A percentile compares a stretch with the other conserved stretches of the same genome.
phyloP scores from a whole-genome alignment of 495 filamentous ascomycete species.

The Penicillium antarcticum region DNA sequence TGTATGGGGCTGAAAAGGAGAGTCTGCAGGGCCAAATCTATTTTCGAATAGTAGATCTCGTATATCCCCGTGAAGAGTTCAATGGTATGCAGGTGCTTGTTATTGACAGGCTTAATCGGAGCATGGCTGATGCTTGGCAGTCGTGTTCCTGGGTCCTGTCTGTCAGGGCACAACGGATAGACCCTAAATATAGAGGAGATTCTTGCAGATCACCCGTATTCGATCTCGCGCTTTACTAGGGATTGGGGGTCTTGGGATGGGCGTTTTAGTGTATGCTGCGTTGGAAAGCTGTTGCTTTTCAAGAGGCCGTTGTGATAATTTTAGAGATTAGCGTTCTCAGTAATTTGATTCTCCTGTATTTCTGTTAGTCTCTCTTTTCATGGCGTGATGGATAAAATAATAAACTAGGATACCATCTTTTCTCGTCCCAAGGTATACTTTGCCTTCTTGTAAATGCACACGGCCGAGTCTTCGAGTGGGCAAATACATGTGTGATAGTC shows the following conservation, averaged over 20 bases:
- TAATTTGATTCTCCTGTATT: neutral
- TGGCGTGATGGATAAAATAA: neutral
- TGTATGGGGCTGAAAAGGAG: neutral
- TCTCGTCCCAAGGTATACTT: no score
- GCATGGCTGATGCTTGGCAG: slow-evolving; percentile 1
- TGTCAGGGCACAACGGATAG: neutral
- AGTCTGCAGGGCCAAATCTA: neutral
- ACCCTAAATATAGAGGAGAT: slow-evolving; percentile 2
- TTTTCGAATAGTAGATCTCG: neutral
- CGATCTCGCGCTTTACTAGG: neutral
- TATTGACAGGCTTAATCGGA: neutral
- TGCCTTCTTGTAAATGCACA: no score
- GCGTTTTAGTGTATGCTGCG: neutral
- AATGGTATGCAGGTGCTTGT: neutral
- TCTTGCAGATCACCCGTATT: slow-evolving; percentile 2
- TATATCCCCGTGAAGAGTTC: neutral
- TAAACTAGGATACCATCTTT: no score
- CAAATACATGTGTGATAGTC: no score
- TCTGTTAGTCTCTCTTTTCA: neutral
- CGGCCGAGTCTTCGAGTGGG: no score
- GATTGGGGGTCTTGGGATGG: neutral
- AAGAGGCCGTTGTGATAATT: neutral
- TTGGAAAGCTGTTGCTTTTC: neutral
- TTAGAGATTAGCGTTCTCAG: neutral
- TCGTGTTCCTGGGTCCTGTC: slow-evolving; percentile 4